phyloP scores from a whole-genome alignment of 352 stramenopile species.

The Globisporangium canariense region DNA sequence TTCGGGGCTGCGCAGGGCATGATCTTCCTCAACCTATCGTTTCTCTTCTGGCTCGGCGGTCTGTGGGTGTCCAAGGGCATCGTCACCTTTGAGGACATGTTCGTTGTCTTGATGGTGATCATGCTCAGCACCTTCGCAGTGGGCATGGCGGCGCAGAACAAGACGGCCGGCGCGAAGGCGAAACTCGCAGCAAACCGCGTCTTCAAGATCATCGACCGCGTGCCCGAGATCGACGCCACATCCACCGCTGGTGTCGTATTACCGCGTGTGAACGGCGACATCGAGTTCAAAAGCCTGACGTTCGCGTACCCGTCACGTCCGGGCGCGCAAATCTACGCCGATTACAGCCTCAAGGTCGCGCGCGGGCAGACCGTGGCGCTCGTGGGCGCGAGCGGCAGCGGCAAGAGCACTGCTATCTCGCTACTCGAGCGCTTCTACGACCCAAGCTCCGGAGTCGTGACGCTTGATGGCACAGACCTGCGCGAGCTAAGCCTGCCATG shows the following conservation, averaged over 20 bases:
- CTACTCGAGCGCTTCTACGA: constrained; percentile 66
- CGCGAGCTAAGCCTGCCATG: constrained; percentile 62
- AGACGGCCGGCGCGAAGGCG: constrained; percentile 26
- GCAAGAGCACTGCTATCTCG: constrained; percentile 54
- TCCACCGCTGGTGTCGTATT: neutral
- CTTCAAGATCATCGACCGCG: constrained; percentile 47
- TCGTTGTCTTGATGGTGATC: constrained; percentile 35
- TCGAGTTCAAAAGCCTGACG: constrained; percentile 77
- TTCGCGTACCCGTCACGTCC: constrained; percentile 49
- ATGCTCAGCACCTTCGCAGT: constrained; percentile 29
- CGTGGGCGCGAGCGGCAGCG: constrained; percentile 43
- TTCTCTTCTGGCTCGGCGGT: constrained; percentile 60
- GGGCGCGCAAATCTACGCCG: constrained; percentile 30
- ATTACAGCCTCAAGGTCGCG: constrained; percentile 38
- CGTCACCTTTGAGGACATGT: constrained; percentile 33
- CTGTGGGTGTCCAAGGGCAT: constrained; percentile 34
- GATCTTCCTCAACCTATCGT: constrained; percentile 44
- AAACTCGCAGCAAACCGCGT: constrained; percentile 26
- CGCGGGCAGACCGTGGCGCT: constrained; percentile 48
- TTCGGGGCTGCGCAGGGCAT: constrained; percentile 49
- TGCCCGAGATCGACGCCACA: constrained; percentile 17
- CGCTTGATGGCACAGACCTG: constrained; percentile 52
- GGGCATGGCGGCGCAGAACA: constrained; percentile 26
- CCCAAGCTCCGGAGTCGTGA: constrained; percentile 28
- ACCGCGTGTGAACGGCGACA: constrained; percentile 26